Percentiles rank a stretch among this genome's conserved stretches.
phyloP scores from a whole-genome alignment of 805 yeast genomes.

The Scheffersomyces ergatensis region DNA sequence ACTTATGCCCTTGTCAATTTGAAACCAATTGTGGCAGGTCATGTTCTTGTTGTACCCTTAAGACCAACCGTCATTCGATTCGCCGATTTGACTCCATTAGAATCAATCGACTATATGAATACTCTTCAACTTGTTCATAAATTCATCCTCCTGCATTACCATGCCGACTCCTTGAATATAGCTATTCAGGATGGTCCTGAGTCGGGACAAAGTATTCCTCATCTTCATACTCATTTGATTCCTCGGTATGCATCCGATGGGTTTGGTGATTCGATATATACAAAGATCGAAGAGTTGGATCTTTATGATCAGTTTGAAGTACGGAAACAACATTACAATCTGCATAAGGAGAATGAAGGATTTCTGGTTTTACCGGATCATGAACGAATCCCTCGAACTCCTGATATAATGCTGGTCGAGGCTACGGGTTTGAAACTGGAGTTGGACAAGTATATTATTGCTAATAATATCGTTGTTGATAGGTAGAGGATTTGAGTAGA shows the following conservation, averaged over 20 bases:
- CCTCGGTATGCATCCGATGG: conserved; percentile 70
- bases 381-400: conserved; percentile 54
- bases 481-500: not conserved
- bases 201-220: conserved; percentile 96
- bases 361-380: conserved; percentile 41
- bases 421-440: conserved; percentile 53
- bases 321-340: conserved; percentile 10
- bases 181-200: conserved; percentile 97
- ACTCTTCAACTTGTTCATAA: conserved; percentile 70
- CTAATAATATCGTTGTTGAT: not conserved
- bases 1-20: conserved; percentile 87
- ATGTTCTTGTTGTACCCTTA: conserved; percentile 84
- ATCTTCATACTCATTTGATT: conserved; percentile 88
- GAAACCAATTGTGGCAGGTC: conserved; percentile 93
- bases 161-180: conserved; percentile 81
- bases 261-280: conserved; percentile 62
- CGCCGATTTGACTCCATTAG: conserved; percentile 68
- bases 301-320: conserved; percentile 34
- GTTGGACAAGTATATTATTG: conserved; percentile 25
- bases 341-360: conserved; percentile 17
- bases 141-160: conserved; percentile 63
- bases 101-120: conserved; percentile 71
- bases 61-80: conserved; percentile 60
- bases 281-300: conserved; percentile 55
- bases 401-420: conserved; percentile 69